These are phyloP conservation scores for Fusarium agapanthi DNA, from an alignment of 2,329 filamentous ascomycete genomes.

Conservation along the genomic window DNA sequence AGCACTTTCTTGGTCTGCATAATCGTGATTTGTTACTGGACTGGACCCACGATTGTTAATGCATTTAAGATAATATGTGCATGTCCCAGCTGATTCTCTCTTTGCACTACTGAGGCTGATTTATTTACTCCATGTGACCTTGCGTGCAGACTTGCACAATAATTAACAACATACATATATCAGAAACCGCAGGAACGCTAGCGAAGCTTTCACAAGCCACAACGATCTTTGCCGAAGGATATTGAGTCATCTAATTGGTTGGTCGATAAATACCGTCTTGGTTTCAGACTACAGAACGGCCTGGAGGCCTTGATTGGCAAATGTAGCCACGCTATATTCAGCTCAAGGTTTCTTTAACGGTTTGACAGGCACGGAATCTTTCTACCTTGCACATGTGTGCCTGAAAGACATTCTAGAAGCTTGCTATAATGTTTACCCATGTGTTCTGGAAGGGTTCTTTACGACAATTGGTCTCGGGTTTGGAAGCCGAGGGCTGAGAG, in stretches of 20 bases:
- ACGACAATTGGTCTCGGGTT: background rate
- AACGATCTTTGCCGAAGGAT: too few relatives aligned
- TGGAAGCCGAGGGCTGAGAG: background rate
- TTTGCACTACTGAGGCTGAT: too few relatives aligned
- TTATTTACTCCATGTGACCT: too few relatives aligned
- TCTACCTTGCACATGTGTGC: fast-evolving
- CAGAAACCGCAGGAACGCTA: too few relatives aligned
- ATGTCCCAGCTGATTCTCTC: too few relatives aligned
- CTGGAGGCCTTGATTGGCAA: background rate
- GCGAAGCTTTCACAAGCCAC: too few relatives aligned
- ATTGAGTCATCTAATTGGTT: background rate
- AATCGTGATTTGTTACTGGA: background rate
- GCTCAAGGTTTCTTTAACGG: background rate
- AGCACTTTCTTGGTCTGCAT: background rate
- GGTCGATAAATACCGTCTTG: background rate
- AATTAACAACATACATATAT: too few relatives aligned
- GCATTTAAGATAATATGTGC: too few relatives aligned
- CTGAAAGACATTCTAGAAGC: background rate
- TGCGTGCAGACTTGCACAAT: too few relatives aligned
- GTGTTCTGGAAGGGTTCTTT: background rate
- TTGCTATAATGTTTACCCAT: fast-evolving
- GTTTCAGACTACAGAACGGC: background rate
- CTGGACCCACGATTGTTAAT: too few relatives aligned
- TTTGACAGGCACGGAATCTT: background rate
- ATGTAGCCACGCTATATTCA: background rate